These are phyloP conservation scores for Conticribra guillardii DNA, from an alignment of 108 stramenopile genomes.

Conservation along the genomic window DNA sequence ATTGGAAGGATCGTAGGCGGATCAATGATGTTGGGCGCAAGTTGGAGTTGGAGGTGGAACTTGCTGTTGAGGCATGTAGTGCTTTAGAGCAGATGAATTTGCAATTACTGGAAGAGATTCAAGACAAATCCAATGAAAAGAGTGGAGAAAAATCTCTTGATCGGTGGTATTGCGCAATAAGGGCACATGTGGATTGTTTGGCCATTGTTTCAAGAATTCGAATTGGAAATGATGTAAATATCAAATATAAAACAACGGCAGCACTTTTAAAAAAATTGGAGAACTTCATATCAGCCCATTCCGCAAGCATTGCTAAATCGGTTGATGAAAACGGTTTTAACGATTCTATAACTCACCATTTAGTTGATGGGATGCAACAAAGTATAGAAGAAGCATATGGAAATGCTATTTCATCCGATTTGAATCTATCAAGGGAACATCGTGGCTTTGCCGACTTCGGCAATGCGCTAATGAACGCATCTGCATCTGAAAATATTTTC, in stretches of 20 bases:
- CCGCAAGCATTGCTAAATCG: slow-evolving; percentile 16
- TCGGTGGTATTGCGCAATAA: slow-evolving; percentile 19
- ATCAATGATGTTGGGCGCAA: not conserved
- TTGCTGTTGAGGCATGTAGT: slow-evolving; percentile 18
- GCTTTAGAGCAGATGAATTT: slow-evolving; percentile 24
- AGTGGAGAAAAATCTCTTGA: not conserved
- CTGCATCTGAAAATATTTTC: slow-evolving; percentile 29
- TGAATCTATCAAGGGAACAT: slow-evolving; percentile 6
- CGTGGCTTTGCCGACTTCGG: slow-evolving; percentile 23
- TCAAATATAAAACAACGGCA: slow-evolving; percentile 3
- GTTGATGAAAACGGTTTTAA: slow-evolving; percentile 2
- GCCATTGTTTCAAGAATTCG: slow-evolving; percentile 27
- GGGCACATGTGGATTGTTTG: slow-evolving; percentile 36
- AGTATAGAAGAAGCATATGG: slow-evolving; percentile 34
- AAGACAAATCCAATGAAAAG: not conserved
- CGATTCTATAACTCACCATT: not conserved
- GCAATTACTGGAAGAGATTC: slow-evolving; percentile 6
- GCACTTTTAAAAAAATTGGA: slow-evolving; percentile 35
- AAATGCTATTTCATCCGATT: slow-evolving; percentile 16
- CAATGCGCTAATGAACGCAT: slow-evolving; percentile 26
- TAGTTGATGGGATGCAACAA: slow-evolving; percentile 29
- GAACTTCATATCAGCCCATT: slow-evolving; percentile 16
- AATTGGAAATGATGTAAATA: not conserved
- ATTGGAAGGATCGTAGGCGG: slow-evolving; percentile 19
- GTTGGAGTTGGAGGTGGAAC: slow-evolving; percentile 4